phyloP scores from a whole-genome alignment of 1,284 basidiomycete species.

The Termitomyces sp. region DNA sequence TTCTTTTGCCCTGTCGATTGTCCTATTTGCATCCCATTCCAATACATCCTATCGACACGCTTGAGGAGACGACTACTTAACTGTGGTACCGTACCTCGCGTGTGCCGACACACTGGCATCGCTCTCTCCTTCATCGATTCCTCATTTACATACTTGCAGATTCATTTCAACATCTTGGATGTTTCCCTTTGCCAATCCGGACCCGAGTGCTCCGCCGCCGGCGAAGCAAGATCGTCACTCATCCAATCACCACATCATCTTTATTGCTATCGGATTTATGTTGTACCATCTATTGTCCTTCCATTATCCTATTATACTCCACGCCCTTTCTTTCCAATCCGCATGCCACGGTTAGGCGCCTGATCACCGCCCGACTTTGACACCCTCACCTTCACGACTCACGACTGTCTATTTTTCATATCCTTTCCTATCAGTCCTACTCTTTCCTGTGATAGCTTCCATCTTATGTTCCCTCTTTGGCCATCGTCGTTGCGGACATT shows the following conservation, averaged over 20 bases:
- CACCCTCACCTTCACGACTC: background rate
- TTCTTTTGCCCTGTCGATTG: slow-evolving; percentile 34
- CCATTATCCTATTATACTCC: background rate
- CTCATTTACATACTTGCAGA: slow-evolving; percentile 23
- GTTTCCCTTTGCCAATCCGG: slow-evolving; percentile 21
- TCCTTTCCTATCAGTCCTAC: slow-evolving; percentile 9
- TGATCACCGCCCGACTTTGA: slow-evolving; percentile 26
- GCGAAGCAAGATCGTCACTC: slow-evolving; percentile 11
- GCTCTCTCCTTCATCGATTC: slow-evolving; percentile 18
- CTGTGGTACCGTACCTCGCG: slow-evolving; percentile 70
- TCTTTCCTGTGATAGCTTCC: slow-evolving; percentile 9
- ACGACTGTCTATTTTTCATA: slow-evolving; percentile 11
- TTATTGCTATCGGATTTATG: slow-evolving; percentile 23
- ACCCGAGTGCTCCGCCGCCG: slow-evolving; percentile 13
- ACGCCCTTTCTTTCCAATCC: slow-evolving; percentile 5
- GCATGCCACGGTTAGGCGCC: slow-evolving; percentile 21
- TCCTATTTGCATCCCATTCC: slow-evolving; percentile 42
- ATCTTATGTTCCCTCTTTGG: slow-evolving; percentile 14
- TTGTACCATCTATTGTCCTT: slow-evolving; percentile 15
- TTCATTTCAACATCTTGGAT: slow-evolving; percentile 20
- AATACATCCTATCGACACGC: slow-evolving; percentile 48
- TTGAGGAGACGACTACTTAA: slow-evolving; percentile 72
- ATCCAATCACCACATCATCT: slow-evolving; percentile 20
- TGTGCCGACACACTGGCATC: slow-evolving; percentile 67
- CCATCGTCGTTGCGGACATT: slow-evolving; percentile 20